A percentile compares a stretch with the other conserved stretches of the same genome.
These are phyloP conservation scores for Asterella californica DNA, from an alignment of 225 moss, liverwort and hornwort genomes.

Conservation along the genomic window DNA sequence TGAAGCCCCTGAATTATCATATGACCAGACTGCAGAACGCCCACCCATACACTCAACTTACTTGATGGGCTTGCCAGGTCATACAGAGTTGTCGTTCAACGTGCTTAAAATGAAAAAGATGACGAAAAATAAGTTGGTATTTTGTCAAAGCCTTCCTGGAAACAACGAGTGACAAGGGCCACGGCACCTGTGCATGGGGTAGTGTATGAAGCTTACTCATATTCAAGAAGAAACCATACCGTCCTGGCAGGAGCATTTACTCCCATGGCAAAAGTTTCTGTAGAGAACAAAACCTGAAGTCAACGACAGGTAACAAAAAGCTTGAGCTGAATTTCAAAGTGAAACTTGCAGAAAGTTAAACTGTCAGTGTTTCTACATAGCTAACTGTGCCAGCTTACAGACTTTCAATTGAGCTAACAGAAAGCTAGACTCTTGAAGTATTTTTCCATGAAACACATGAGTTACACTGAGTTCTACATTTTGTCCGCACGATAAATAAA, in stretches of 20 bases:
- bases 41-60: conserved; percentile 15
- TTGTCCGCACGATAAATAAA: no score
- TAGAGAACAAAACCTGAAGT: conserved; percentile 91
- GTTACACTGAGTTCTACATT: no score
- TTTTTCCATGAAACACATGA: no score
- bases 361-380: background rate
- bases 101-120: conserved; percentile 47
- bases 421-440: background rate
- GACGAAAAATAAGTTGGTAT: conserved; percentile 94
- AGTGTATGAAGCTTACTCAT: no score
- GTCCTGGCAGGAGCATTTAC: conserved; percentile 99
- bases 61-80: conserved; percentile 98
- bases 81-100: conserved; percentile 48
- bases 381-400: background rate
- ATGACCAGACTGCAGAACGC: no score
- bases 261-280: conserved; percentile 99
- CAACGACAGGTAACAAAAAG: no score
- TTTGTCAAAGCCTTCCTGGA: conserved; percentile 92
- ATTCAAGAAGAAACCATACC: conserved; percentile 35
- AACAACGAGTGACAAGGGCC: conserved; percentile 89
- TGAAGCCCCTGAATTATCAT: no score
- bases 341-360: no score
- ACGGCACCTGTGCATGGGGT: conserved; percentile 51
- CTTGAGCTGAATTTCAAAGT: no score
- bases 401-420: no score